Conservation (phyloP, 768 basidiomycete genomes). For the Serendipita sp. region DNA sequence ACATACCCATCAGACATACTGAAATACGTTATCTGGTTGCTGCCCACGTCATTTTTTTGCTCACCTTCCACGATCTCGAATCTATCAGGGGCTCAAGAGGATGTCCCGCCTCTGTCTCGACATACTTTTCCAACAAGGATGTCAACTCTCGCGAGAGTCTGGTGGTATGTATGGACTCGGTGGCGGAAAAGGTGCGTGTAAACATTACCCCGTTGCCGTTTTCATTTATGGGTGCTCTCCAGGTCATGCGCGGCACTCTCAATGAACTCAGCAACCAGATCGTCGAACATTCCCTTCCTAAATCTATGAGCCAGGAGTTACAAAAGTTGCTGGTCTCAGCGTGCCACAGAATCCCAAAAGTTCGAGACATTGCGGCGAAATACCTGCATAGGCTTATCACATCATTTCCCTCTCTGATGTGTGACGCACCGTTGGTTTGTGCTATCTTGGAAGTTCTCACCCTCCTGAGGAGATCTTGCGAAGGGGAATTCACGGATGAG, state of each 20-base stretch:
- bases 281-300: slow-evolving; percentile 62
- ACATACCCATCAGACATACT: slow-evolving; percentile 46
- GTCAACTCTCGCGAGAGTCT: slow-evolving; percentile 58
- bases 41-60: slow-evolving; percentile 72
- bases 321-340: slow-evolving; percentile 58
- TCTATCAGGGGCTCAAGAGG: slow-evolving; percentile 69
- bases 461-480: slow-evolving; percentile 69
- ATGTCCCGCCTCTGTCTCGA: slow-evolving; percentile 62
- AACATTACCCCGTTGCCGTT: slow-evolving; percentile 2
- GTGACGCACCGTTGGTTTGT: slow-evolving; percentile 73
- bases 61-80: slow-evolving; percentile 80
- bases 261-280: slow-evolving; percentile 58
- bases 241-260: slow-evolving; percentile 71
- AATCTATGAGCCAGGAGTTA: slow-evolving; percentile 53
- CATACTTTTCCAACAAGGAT: slow-evolving; percentile 78
- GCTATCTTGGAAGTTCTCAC: slow-evolving; percentile 86
- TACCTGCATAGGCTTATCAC: slow-evolving; percentile 76
- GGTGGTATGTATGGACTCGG: slow-evolving; percentile 63
- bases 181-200: slow-evolving; percentile 60
- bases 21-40: slow-evolving; percentile 63
- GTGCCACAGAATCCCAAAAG: slow-evolving; percentile 70
- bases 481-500: slow-evolving; percentile 86
- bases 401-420: slow-evolving; percentile 90
- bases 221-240: slow-evolving; percentile 1
- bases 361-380: slow-evolving; percentile 64